Conservation (phyloP, 805 yeast species). For the Schwanniomyces pseudopolymorphus region DNA sequence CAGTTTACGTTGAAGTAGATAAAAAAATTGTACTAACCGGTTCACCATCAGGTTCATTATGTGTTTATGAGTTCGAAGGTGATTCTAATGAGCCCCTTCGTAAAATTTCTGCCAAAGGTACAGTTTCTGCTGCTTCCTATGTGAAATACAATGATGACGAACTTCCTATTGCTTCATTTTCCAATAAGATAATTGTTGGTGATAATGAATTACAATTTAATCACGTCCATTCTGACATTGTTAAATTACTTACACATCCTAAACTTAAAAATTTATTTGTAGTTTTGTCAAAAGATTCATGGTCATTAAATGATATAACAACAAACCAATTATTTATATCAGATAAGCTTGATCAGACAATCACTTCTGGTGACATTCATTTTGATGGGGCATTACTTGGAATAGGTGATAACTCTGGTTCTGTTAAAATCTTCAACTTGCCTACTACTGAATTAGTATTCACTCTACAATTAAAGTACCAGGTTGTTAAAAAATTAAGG, state of each 20-base stretch:
- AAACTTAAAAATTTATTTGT: slow-evolving; percentile 24
- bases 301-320: slow-evolving; percentile 16
- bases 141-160: slow-evolving; percentile 9
- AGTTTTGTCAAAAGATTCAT: slow-evolving; percentile 20
- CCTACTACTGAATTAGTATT: slow-evolving; percentile 27
- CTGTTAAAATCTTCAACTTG: slow-evolving; percentile 39
- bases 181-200: slow-evolving; percentile 14
- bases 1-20: slow-evolving; percentile 4
- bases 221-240: slow-evolving; percentile 10
- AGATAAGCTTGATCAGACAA: slow-evolving; percentile 6
- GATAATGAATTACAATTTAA: slow-evolving; percentile 5
- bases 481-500: slow-evolving; percentile 30
- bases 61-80: slow-evolving; percentile 8
- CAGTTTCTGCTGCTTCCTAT: slow-evolving; percentile 11
- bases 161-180: slow-evolving; percentile 19
- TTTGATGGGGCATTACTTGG: slow-evolving; percentile 51
- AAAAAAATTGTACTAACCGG: slow-evolving; percentile 7
- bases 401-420: slow-evolving; percentile 31
- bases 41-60: slow-evolving; percentile 13
- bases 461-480: slow-evolving; percentile 22
- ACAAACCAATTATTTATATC: slow-evolving; percentile 9
- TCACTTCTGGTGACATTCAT: slow-evolving; percentile 34
- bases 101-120: slow-evolving; percentile 15
- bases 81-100: slow-evolving; percentile 8
- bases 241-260: slow-evolving; percentile 33